Base-by-base conservation (phyloP, 306 rosid genomes). In the Prunus armeniaca region DNA sequence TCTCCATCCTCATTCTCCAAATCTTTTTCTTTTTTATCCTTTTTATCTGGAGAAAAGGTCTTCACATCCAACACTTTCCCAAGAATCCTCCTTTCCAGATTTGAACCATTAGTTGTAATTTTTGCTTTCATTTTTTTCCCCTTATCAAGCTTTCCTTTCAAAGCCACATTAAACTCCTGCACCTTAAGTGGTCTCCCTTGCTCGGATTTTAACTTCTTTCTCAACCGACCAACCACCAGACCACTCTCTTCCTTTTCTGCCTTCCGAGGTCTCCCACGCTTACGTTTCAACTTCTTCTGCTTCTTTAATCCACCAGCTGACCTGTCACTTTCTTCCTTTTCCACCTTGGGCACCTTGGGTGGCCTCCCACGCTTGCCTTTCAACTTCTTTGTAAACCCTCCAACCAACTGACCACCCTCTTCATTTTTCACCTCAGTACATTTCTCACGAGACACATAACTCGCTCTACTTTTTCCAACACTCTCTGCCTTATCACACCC, bases 261-360 rank as follows among this genome's bases (percentile, higher is more conserved):
- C 73, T 79, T 75, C 15, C 49, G 75, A n/a, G 82, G 81, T 68
- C 84, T 76, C 58, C 93, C 91, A 30, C 79, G 87, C 88, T 79
- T 91, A 20, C 84, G 78, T 50, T 77, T 80, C 41, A 72, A 76
- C 45, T 57, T 78, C 51, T 45, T 30, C 71, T 22, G 30, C 49
- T 65, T 54, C 30, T 51, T 65, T 61, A 75, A 28, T 45, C 28
- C 75, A 38, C 55, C 75, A 67, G 41, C 61, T 3, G 57, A 45
- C 65, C 32, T n/a, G 75, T 68, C 80, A 57, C 43, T 63, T 24
- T 66, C 64, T 73, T 79, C 80, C 81, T 50, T 45, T 47, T 60
- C 14, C 47, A 74, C 67, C 60, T 79, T 83, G 47, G 76, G 77
- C 56, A 66, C 69, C 62, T 84, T 84, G 9, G 61, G 67, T 2